A percentile compares a stretch with the other conserved stretches of the same genome.
Evolutionary conservation across 352 stramenopile species (phyloP).

Genomic region (Thalassiosira hispida): DNA sequence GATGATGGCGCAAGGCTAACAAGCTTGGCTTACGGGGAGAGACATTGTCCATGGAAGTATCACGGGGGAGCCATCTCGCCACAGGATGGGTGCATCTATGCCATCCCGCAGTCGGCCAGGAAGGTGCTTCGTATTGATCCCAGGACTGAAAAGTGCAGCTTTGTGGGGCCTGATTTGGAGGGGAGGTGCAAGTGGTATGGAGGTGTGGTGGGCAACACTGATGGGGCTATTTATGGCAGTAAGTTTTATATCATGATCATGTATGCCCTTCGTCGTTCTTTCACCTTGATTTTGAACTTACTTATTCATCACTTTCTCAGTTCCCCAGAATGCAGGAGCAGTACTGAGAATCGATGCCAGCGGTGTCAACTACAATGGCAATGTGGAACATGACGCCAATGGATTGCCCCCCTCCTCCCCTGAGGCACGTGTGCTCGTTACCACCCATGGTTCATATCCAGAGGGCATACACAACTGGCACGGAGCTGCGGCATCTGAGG

Average conservation of each 20-base stretch:
- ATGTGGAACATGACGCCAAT: constrained; percentile 19
- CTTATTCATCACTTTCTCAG: constrained; percentile 1
- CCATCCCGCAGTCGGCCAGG: constrained; percentile 73
- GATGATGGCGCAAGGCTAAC: constrained; percentile 13
- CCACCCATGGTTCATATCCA: constrained; percentile 45
- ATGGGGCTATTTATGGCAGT: constrained; percentile 77
- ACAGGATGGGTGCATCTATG: constrained; percentile 72
- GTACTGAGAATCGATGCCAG: constrained; percentile 75
- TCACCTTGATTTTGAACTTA: neutral
- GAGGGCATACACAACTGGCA: constrained; percentile 76
- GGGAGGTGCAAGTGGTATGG: constrained; percentile 82
- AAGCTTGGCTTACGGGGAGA: constrained; percentile 30
- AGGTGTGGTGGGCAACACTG: constrained; percentile 59
- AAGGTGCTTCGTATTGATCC: constrained; percentile 59
- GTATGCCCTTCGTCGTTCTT: neutral
- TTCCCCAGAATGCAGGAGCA: constrained; percentile 71
- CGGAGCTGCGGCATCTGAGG: constrained; percentile 56
- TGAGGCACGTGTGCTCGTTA: constrained; percentile 49
- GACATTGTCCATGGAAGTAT: constrained; percentile 73
- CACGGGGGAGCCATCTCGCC: constrained; percentile 66
- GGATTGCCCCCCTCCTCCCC: neutral
- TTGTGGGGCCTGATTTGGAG: constrained; percentile 57
- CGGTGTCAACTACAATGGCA: constrained; percentile 16
- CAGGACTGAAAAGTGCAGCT: constrained; percentile 33
- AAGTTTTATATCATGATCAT: neutral